A percentile compares a stretch with the other conserved stretches of the same genome.
Evolutionary conservation across 495 filamentous ascomycete genomes (phyloP).

Genomic region (Daldinia vernicosa): DNA sequence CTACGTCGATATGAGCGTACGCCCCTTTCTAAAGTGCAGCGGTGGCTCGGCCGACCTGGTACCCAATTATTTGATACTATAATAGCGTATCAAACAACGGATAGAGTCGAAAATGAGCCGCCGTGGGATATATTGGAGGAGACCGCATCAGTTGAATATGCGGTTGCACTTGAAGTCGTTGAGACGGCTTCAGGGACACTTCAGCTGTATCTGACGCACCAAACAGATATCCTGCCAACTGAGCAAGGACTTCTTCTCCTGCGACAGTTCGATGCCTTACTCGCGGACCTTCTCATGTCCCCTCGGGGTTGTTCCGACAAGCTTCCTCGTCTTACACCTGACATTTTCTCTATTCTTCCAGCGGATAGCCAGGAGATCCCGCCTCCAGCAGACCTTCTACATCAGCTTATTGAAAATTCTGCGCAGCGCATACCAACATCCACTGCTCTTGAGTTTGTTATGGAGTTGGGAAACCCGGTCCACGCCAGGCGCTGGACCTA

Average conservation of each 20-base stretch:
- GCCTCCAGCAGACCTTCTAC: slow-evolving; percentile 59
- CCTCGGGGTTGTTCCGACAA: slow-evolving; percentile 44
- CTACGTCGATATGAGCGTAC: slow-evolving; percentile 74
- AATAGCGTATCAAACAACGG: slow-evolving; percentile 71
- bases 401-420: slow-evolving; percentile 68
- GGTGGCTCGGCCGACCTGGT: slow-evolving; percentile 66
- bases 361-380: slow-evolving; percentile 56
- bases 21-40: slow-evolving; percentile 72
- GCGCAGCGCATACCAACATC: slow-evolving; percentile 52
- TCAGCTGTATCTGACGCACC: slow-evolving; percentile 68
- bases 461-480: slow-evolving; percentile 47
- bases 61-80: slow-evolving; percentile 78
- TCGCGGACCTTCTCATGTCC: slow-evolving; percentile 55
- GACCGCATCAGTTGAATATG: slow-evolving; percentile 62
- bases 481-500: slow-evolving; percentile 67
- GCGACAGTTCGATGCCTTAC: slow-evolving; percentile 66
- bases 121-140: slow-evolving; percentile 49
- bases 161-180: slow-evolving; percentile 77
- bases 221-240: slow-evolving; percentile 64
- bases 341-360: slow-evolving; percentile 65
- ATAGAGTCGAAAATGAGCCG: background rate
- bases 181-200: slow-evolving; percentile 56
- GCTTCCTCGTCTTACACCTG: slow-evolving; percentile 30
- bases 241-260: slow-evolving; percentile 70
- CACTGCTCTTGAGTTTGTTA: slow-evolving; percentile 69